A percentile compares a stretch with the other conserved stretches of the same genome.
Conservation (phyloP, 805 yeast species). For the Yamadazyma takamatsuzukensis region DNA sequence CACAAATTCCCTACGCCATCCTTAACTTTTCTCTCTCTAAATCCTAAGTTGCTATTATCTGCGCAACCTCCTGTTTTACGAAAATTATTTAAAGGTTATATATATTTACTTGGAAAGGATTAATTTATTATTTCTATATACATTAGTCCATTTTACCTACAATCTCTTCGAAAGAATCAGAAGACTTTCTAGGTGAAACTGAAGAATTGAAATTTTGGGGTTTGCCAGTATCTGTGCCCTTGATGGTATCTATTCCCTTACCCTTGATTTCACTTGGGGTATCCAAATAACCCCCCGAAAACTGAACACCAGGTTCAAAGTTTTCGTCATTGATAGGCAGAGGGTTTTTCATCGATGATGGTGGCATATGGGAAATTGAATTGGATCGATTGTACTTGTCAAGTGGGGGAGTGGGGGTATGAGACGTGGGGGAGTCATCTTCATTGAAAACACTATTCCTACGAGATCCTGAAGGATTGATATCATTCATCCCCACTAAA, state of each 20-base stretch:
- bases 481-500: conserved; percentile 57
- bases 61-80: too few species aligned
- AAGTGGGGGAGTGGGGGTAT: not conserved
- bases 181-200: conserved; percentile 1
- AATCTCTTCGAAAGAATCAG: conserved; percentile 22
- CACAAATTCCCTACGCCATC: too few species aligned
- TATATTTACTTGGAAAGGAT: not conserved
- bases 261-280: conserved; percentile 3
- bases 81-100: too few species aligned
- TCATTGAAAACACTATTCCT: conserved; percentile 12
- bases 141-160: conserved; percentile 34
- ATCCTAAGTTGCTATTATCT: too few species aligned
- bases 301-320: conserved; percentile 2
- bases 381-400: not conserved
- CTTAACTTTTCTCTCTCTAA: too few species aligned
- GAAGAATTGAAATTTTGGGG: too few species aligned
- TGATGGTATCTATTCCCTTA: conserved; percentile 2
- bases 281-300: conserved; percentile 32
- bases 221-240: too few species aligned
- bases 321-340: not conserved
- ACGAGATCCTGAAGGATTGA: conserved; percentile 4
- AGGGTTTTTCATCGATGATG: not conserved
- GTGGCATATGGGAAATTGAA: not conserved
- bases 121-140: conserved; percentile 3
- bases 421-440: conserved; percentile 24